Evolutionary conservation across 768 basidiomycete genomes (phyloP).

Genomic region (Lentinus tigrinus): DNA sequence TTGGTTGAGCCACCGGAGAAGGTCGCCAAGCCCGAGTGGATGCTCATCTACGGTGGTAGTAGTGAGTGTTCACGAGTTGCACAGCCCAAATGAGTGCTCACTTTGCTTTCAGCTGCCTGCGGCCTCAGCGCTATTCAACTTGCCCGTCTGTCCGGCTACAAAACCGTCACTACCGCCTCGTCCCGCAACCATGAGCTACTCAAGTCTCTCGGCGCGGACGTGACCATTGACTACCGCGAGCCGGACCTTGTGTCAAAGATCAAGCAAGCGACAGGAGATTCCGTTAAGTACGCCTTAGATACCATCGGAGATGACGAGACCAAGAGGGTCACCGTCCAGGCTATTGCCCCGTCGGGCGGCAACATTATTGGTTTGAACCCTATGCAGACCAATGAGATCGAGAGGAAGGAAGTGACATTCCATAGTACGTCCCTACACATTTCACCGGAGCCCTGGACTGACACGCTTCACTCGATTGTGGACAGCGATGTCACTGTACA

Average conservation of each 20-base stretch:
- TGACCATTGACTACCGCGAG: conserved; percentile 31
- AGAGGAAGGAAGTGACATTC: conserved; percentile 1
- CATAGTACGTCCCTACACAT: neutral
- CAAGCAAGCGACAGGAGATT: conserved; percentile 19
- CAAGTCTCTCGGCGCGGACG: conserved; percentile 37
- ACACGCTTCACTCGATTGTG: too few species aligned
- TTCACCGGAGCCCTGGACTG: too few species aligned
- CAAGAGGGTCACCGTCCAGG: conserved; percentile 2
- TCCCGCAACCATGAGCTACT: conserved; percentile 35
- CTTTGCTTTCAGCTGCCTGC: conserved; percentile 31
- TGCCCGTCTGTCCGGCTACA: conserved; percentile 30
- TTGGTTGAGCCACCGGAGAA: conserved; percentile 22
- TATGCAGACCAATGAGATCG: neutral
- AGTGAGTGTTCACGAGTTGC: conserved; percentile 9
- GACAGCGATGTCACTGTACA: conserved; percentile 24
- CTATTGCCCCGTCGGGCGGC: conserved; percentile 6
- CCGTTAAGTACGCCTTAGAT: conserved; percentile 20
- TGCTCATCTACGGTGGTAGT: conserved; percentile 29
- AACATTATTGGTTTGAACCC: conserved; percentile 1
- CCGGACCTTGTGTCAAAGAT: conserved; percentile 26
- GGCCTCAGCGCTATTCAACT: conserved; percentile 34
- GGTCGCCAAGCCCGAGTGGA: conserved; percentile 19
- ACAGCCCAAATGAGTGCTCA: too few species aligned
- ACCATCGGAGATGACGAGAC: conserved; percentile 8
- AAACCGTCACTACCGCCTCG: conserved; percentile 35